A percentile compares a stretch with the other conserved stretches of the same genome.
These are phyloP conservation scores for Immersiporthe knoxdaviesiana DNA, from an alignment of 2,329 filamentous ascomycete species.

Conservation along the genomic window DNA sequence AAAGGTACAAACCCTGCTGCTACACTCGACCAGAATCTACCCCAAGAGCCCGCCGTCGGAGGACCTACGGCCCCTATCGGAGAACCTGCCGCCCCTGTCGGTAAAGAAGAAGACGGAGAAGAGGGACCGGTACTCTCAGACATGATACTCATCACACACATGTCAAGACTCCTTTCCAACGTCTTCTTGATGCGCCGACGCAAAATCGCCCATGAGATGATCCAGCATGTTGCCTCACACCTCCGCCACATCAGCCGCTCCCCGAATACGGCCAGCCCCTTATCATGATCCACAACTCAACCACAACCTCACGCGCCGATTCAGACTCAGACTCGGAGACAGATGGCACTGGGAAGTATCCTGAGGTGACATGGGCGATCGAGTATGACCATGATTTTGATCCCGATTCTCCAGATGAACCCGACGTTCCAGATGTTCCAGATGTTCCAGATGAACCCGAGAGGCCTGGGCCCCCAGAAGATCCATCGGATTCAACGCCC, in stretches of 20 bases:
- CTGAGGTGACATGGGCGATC: too few relatives aligned
- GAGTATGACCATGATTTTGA: too few relatives aligned
- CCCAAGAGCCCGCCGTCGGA: neutral
- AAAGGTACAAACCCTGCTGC: neutral
- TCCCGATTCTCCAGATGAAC: neutral
- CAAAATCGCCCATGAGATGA: constrained; percentile 49
- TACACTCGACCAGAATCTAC: neutral
- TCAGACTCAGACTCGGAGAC: neutral
- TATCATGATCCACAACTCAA: constrained; percentile 60
- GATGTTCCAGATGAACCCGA: constrained; percentile 4
- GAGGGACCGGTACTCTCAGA: constrained; percentile 39
- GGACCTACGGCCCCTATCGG: neutral
- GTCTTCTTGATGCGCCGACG: constrained; percentile 56
- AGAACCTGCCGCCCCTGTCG: too few relatives aligned
- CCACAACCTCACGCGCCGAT: constrained; percentile 35
- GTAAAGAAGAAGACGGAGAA: too few relatives aligned
- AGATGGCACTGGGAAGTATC: too few relatives aligned
- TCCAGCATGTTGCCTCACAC: constrained; percentile 52
- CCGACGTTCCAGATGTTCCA: neutral
- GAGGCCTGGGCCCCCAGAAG: neutral
- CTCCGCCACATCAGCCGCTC: constrained; percentile 51
- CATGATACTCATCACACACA: constrained; percentile 59
- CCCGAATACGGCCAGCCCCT: constrained; percentile 47
- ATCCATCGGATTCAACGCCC: constrained; percentile 15
- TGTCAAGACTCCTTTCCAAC: constrained; percentile 53